Base-by-base conservation (phyloP, 2,329 filamentous ascomycete species). In the Colletotrichum agaves region DNA sequence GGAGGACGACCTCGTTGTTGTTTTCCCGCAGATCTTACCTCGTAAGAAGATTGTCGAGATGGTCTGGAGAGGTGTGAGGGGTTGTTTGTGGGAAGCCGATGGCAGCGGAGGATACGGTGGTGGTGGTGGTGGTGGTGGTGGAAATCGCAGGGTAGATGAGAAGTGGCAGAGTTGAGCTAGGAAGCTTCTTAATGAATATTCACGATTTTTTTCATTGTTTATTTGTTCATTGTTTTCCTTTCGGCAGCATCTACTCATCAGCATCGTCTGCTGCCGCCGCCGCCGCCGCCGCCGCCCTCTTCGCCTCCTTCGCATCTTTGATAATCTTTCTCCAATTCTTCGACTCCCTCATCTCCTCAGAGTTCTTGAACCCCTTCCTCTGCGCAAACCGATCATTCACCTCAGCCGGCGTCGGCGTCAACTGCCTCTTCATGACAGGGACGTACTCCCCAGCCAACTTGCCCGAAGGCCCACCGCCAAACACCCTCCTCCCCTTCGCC, bases 1-100 rank as follows among this genome's bases (percentile, higher is more conserved):
- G 2, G 95, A 98, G 79, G 87, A 91, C 61, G 91, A 96, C 71
- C 87, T 97, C 4, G 92, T 98, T 0, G 95, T 99, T n/a, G 94
- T 98, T 3, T 99, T 99, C 77, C 95, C 95, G 3, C 87, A 86
- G 63, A 79, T 97, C 71, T 77, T 98, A 69, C 96, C 96, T 0
- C 81, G 88, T 65, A 83, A 92, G 63, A 84, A 83, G 55, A 91
- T 97, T 62, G 84, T 98, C 31, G 94, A 98, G 81, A 87, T 89
- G 72, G 95, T 98, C 2, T 98, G 96, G 96, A 89, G 93, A 73
- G 95, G 94, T 0, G 88, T 91, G 3, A 87, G 93, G 72, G 89
- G 87, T 63, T 97, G 94, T 79, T 82, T 99, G 69, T 97, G 94
- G 77, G 93, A 93, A 76, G 84, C 83, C 4, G 73, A 75, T 21